A percentile compares a stretch with the other conserved stretches of the same genome.
These are phyloP conservation scores for Ophiosphaerella herpotricha DNA, from an alignment of 2,329 filamentous ascomycete genomes.

Conservation along the genomic window DNA sequence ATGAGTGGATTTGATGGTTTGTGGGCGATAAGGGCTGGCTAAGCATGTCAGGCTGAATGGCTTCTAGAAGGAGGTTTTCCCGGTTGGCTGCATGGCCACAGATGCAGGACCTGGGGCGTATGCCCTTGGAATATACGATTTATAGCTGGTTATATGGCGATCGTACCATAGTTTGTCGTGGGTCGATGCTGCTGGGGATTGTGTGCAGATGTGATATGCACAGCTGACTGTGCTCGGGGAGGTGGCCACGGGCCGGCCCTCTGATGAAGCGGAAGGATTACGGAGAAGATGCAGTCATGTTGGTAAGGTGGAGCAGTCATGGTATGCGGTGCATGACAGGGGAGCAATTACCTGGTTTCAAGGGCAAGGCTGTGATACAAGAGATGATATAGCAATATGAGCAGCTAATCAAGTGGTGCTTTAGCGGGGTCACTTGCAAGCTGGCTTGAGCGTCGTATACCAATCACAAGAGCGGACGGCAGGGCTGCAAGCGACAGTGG, in stretches of 20 bases:
- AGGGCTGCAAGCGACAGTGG: conserved; percentile 18
- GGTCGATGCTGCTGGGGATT: background rate
- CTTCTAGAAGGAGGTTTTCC: conserved; percentile 34
- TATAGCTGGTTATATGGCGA: conserved; percentile 44
- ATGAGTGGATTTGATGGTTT: background rate
- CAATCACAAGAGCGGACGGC: conserved; percentile 14
- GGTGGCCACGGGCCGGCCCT: conserved; percentile 35
- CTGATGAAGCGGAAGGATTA: conserved; percentile 31
- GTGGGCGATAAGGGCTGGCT: background rate
- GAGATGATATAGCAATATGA: conserved; percentile 26
- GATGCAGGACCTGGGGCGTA: conserved; percentile 35
- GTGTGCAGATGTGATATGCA: background rate
- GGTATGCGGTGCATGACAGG: too few relatives aligned
- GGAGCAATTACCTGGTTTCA: conserved; percentile 18
- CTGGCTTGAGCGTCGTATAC: conserved; percentile 11
- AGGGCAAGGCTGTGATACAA: conserved; percentile 29
- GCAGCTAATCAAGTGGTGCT: conserved; percentile 19
- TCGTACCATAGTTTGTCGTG: conserved; percentile 21
- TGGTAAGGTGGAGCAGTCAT: conserved; percentile 8
- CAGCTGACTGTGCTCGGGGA: conserved; percentile 11
- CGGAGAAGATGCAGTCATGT: conserved; percentile 12
- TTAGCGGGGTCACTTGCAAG: conserved; percentile 13
- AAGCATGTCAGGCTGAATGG: conserved; percentile 21
- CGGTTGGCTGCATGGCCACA: conserved; percentile 25
- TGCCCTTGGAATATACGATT: conserved; percentile 33